Conservation (phyloP, 495 filamentous ascomycete genomes). For the Parathielavia appendiculata region DNA sequence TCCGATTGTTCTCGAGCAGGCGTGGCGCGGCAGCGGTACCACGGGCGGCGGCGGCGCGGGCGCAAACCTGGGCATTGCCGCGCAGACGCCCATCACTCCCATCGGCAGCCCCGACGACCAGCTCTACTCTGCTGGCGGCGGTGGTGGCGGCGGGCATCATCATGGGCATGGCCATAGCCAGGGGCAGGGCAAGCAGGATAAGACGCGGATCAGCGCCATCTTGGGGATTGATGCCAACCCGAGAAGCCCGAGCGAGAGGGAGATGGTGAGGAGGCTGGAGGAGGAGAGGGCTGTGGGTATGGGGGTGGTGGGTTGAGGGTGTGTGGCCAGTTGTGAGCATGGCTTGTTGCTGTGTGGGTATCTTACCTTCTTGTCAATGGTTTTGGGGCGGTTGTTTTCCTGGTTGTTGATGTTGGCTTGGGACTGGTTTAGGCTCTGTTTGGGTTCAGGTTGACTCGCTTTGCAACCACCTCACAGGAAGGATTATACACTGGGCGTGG, state of each 20-base stretch:
- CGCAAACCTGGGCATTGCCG: constrained; percentile 21
- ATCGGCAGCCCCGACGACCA: constrained; percentile 43
- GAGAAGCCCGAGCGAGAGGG: constrained; percentile 50
- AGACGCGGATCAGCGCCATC: constrained; percentile 52
- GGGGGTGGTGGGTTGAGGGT: not conserved
- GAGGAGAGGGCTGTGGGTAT: constrained; percentile 34
- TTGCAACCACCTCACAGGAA: no score
- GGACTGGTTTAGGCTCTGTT: not conserved
- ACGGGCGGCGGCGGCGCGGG: constrained; percentile 15
- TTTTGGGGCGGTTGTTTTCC: constrained; percentile 9
- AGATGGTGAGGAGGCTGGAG: constrained; percentile 48
- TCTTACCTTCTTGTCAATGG: constrained; percentile 11
- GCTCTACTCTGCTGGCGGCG: constrained; percentile 20
- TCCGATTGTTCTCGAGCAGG: constrained; percentile 60
- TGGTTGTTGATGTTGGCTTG: constrained; percentile 3
- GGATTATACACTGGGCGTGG: not conserved
- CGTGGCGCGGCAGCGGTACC: constrained; percentile 52
- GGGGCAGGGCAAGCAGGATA: constrained; percentile 35
- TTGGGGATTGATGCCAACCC: constrained; percentile 50
- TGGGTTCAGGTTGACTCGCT: no score
- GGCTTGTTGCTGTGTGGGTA: constrained; percentile 14
- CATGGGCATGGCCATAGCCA: not conserved
- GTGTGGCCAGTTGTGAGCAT: not conserved
- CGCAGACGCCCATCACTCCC: constrained; percentile 44
- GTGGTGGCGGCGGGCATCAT: not conserved